Base-by-base conservation (phyloP, 2,329 filamentous ascomycete genomes). In the Fusarium multiceps region DNA sequence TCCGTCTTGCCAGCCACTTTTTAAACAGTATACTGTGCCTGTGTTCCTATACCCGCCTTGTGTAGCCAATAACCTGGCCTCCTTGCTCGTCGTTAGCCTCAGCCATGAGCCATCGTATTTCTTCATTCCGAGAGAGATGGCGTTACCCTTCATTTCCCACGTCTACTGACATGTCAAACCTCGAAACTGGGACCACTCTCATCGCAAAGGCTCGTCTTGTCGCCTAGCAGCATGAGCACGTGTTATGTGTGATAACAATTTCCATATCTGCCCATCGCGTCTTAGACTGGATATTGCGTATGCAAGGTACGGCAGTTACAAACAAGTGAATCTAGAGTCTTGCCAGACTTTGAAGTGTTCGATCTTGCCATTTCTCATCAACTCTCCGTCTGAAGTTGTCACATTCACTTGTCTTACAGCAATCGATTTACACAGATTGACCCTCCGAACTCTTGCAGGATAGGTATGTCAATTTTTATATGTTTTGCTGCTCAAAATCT, bases 21-120 rank as follows among this genome's bases (percentile, higher is more conserved):
- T 63, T 72, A 59, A 72, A 76, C 18, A 78, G 37, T 10, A 73
- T 78, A 5, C 75, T 72, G 49, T 66, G 71, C 20, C 64, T 47
- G 13, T 56, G 54, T 21, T 74, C 72, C 20, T 70, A 50, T 11
- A 62, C 7, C 40, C 54, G 4, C 43, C 16, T 7, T 30, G 57
- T 25, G 45, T 47, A 18, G 56, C 34, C 12, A 45, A 8, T 6
- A 16, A 40, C 18, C 60, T 46, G 6, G 14, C n/a, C n/a, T 58
- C 48, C 4, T 21, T 59, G 7, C 58, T 58, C 70, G 21, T 46
- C 34, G 13, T 58, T 37, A 2, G 65, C 40, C 48, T 74, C 63
- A 3, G 59, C 72, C 8, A 56, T 42, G 12, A 70, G 47, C 6
- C 58, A 12, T 71, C 55, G 18, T 63, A 58, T 4, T 63, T 14